phyloP scores from a whole-genome alignment of 164 flowering plant genomes.

The Stephania cephalantha region DNA sequence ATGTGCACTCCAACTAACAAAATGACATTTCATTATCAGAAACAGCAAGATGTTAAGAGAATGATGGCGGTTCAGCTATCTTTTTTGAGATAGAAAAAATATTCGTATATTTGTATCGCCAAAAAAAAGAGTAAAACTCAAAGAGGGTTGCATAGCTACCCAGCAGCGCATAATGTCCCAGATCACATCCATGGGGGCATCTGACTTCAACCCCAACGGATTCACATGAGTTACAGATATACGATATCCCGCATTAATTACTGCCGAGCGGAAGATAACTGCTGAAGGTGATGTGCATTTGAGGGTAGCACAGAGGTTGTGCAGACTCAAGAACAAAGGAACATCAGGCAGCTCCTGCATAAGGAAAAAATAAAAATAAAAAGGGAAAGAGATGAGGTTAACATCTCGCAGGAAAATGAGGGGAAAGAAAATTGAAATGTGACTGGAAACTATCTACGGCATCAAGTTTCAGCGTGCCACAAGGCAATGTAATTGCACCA shows the following conservation, averaged over 20 bases:
- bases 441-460: neutral
- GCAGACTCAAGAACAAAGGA: slow-evolving; percentile 83
- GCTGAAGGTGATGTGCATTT: too few relatives aligned
- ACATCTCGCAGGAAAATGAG: too few relatives aligned
- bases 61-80: neutral
- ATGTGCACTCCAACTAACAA: neutral
- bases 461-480: neutral
- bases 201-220: slow-evolving; percentile 81
- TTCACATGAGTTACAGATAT: slow-evolving; percentile 91
- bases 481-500: neutral
- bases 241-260: too few relatives aligned
- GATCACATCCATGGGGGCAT: slow-evolving; percentile 95
- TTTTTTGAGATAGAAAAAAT: neutral
- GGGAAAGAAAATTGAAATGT: neutral
- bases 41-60: neutral
- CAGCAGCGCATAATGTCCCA: slow-evolving; percentile 99
- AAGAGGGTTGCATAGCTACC: slow-evolving; percentile 40
- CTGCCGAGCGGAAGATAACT: too few relatives aligned
- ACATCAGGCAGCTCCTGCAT: slow-evolving; percentile 91
- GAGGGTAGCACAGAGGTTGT: slow-evolving; percentile 87
- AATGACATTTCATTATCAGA: too few relatives aligned
- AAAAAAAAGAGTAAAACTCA: neutral
- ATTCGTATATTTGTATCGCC: neutral
- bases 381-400: too few relatives aligned
- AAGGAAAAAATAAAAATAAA: neutral